Conservation (phyloP, 139 green algal genomes). For the Chlamydomonas applanata region DNA sequence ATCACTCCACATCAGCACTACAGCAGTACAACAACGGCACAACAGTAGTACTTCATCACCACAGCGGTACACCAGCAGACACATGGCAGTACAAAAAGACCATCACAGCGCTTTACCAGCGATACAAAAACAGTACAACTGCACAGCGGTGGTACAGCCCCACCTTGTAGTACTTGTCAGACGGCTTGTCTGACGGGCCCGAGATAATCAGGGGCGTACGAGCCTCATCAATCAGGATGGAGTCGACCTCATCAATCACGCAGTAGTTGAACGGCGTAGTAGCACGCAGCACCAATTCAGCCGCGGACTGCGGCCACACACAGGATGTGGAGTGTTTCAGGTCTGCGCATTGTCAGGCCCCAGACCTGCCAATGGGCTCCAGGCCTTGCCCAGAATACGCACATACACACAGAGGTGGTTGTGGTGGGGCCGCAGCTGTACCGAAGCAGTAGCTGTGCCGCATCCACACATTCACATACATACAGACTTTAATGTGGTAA, state of each 20-base stretch:
- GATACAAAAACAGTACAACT: too few species aligned
- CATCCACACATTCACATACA: too few species aligned
- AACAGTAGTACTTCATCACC: too few species aligned
- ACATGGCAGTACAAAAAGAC: too few species aligned
- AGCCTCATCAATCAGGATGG: slow-evolving; percentile 98
- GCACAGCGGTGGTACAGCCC: background rate
- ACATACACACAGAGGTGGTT: too few species aligned
- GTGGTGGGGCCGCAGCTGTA: too few species aligned
- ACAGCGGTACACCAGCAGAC: too few species aligned
- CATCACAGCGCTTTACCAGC: too few species aligned
- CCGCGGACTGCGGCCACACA: slow-evolving; percentile 32
- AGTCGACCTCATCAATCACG: slow-evolving; percentile 91
- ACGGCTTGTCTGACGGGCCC: slow-evolving; percentile 83
- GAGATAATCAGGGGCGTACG: slow-evolving; percentile 97
- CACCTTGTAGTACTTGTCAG: slow-evolving; percentile 79
- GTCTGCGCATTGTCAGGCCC: too few species aligned
- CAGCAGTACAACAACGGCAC: too few species aligned
- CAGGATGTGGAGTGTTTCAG: background rate
- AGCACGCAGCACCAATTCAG: slow-evolving; percentile 88
- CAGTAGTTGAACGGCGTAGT: slow-evolving; percentile 88
- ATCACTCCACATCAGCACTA: too few species aligned
- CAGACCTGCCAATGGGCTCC: background rate
- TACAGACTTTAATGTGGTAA: too few species aligned
- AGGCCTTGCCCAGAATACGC: background rate
- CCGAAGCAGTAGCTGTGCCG: background rate